Evolutionary conservation across 257 asterid genomes (phyloP), one percentile per base, ranked within the genome.

Genomic region (Datura wrightii): DNA sequence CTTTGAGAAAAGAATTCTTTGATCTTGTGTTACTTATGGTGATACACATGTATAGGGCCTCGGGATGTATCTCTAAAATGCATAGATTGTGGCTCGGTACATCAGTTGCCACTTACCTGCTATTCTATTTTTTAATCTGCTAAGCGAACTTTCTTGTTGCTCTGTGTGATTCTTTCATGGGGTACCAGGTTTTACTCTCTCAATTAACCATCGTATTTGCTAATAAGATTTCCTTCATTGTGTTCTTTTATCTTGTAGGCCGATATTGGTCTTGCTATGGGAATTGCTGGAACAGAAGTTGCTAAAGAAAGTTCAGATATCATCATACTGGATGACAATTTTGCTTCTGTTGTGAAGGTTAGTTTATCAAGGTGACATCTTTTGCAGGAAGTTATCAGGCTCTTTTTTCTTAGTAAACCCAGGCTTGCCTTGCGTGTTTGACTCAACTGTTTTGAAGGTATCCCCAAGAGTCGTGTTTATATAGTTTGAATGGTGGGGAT

Each of bases 191-290:
- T 42, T 52, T 76, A 50, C 63, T 31, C 31, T 76, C 63, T 50
- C 13, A 52, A 50, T 4, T 4, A 76, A 76, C 63, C 16, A 15
- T 46, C 24, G 14, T 31, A 78, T 52, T 76, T 52, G 82, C 82
- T 14, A 31, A 78, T 52, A 78, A 31, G 82, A 52, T 79, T 53
- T 85, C 50, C 36, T 76, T 66, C 31, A 24, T 24, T 24, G 31
- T 24, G 31, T 62, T 8, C 62, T 37, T 72, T 87, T 87, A 48
- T 70, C 39, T 87, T 86, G 83, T 84, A 96, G 99, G 98, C 99
- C 81, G 98, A 96, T 90, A 94, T 96, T 83, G 99, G 99, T 84
- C 98, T 96, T 87, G 98, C 99, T 66, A 96, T 96, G 99, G 99
- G 99, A 82, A 96, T 94, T 76, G 93, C 90, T 89, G 99, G 99